Conservation (phyloP, 148 eudicot species). For the Cornus florida region DNA sequence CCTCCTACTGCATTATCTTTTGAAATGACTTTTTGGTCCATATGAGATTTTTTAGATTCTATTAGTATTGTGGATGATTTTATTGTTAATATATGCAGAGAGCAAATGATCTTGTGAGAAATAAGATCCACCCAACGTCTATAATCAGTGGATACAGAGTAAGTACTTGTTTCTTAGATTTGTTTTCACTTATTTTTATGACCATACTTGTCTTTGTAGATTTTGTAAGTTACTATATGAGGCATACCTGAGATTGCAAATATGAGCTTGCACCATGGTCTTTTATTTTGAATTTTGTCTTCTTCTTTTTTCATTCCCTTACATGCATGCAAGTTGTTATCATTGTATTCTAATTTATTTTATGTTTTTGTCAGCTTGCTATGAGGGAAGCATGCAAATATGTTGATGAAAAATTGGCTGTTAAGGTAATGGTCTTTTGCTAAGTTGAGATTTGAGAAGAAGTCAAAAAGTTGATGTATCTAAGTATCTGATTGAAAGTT, state of each 20-base stretch:
- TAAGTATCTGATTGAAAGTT: neutral
- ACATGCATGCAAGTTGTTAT: neutral
- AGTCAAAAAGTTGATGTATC: neutral
- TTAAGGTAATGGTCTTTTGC: constrained; percentile 52
- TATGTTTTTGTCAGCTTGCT: constrained; percentile 65
- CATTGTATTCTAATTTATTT: neutral
- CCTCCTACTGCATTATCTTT: neutral
- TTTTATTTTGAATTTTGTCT: neutral
- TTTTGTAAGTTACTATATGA: neutral
- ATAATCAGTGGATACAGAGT: constrained; percentile 93
- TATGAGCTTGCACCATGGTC: too few relatives aligned
- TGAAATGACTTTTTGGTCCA: neutral
- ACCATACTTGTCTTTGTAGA: neutral
- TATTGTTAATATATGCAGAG: constrained; percentile 48
- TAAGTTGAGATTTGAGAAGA: neutral
- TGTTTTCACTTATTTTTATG: neutral
- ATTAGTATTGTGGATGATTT: neutral
- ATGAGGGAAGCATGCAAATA: constrained; percentile 99
- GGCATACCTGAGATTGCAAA: neutral
- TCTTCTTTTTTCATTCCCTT: neutral
- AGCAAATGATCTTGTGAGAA: constrained; percentile 91
- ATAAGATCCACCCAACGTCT: constrained; percentile 94
- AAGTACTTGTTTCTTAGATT: constrained; percentile 9
- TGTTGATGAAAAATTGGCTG: constrained; percentile 88
- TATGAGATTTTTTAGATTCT: too few relatives aligned